phyloP scores from a whole-genome alignment of 108 stramenopile genomes.

The Cyclotella cryptica region DNA sequence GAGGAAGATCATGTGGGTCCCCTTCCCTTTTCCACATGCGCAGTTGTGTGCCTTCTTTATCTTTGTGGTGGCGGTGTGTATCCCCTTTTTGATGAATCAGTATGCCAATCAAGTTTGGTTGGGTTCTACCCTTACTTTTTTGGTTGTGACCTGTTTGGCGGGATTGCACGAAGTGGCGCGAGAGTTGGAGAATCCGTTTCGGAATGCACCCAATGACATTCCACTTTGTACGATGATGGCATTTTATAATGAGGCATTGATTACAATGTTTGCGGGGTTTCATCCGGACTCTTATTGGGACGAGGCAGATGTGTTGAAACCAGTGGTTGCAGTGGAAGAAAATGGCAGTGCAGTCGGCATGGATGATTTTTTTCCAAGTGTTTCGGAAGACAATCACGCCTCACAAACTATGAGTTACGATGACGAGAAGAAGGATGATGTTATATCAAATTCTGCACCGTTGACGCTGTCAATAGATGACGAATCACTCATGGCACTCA shows the following conservation, averaged over 20 bases:
- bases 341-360: constrained; percentile 1
- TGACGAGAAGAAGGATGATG: constrained; percentile 4
- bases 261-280: constrained; percentile 76
- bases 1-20: constrained; percentile 76
- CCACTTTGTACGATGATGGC: constrained; percentile 75
- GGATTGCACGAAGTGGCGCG: constrained; percentile 84
- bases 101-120: constrained; percentile 62
- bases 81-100: constrained; percentile 79
- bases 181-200: constrained; percentile 85
- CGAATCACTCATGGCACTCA: constrained; percentile 29
- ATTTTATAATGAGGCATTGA: constrained; percentile 75
- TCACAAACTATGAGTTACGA: neutral
- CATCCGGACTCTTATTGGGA: constrained; percentile 84
- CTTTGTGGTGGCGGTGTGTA: constrained; percentile 46
- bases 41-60: constrained; percentile 75
- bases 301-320: constrained; percentile 32
- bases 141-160: constrained; percentile 64
- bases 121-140: constrained; percentile 62
- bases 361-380: neutral
- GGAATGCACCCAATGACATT: constrained; percentile 80
- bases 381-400: neutral
- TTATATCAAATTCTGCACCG: neutral
- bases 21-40: constrained; percentile 84
- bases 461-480: constrained; percentile 18
- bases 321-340: neutral